Base-by-base conservation (phyloP, 2,329 filamentous ascomycete genomes). In the Ceratocystis harringtonii region DNA sequence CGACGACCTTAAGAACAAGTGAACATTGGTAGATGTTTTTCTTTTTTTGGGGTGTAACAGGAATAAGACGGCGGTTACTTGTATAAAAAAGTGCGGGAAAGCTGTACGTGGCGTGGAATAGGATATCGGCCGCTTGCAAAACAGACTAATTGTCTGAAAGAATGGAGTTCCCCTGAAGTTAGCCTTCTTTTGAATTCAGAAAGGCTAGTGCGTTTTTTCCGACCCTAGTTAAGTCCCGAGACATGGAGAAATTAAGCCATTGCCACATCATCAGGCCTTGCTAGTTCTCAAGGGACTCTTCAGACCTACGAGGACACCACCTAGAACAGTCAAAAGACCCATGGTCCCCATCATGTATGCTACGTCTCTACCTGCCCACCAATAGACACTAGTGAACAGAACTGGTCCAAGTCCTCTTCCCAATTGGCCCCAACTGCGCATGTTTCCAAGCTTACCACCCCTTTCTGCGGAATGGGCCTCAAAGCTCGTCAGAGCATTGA, bases 351-450 rank as follows among this genome's bases (percentile, higher is more conserved):
- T 80, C 0, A 79, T 80, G 74, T 97, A 99, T 1, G 94, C 94
- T 10, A 85, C 81, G 72, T 95, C 88, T 60, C 94, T 80, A 0
- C 94, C 94, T 5, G 90, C 92, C 94, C 94, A 99, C 94, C 94
- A 99, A 77, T 99, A 99, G 65, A 99, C 79, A 61, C 90, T 90
- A 68, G 94, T 97, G 73, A 99, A 99, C 44, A 95, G 76, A 3
- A 99, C 74, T 0, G 94, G 94, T 0, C 94, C 94, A 10, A 95
- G 75, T 0, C 92, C 90, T 43, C 94, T 82, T 2, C 94, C 94
- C 3, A 92, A 81, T 78, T 99, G 94, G 5, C 94, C 92, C 85
- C 80, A 85, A 70, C 81, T 84, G 32, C 94, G 81, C 70, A 97
- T 81, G 66, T 89, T 86, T 2, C 94, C 94, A 63, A 99, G 77